A percentile compares a stretch with the other conserved stretches of the same genome.
These are phyloP conservation scores for Wickerhamomyces hampshirensis DNA, from an alignment of 805 yeast genomes.

Conservation along the genomic window DNA sequence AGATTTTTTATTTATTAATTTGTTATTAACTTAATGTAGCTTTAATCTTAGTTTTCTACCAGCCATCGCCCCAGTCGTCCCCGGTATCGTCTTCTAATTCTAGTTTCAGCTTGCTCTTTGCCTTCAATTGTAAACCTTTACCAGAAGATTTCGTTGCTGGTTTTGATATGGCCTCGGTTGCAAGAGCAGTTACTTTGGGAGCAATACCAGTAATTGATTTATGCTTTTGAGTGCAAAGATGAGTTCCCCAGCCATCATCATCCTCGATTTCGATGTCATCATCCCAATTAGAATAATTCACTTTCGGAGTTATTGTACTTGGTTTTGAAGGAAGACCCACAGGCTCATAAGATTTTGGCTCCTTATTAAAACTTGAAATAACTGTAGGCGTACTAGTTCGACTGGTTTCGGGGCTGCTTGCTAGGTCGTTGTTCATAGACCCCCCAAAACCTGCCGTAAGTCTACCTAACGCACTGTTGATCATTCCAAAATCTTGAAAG, in stretches of 20 bases:
- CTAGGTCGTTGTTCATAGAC: slow-evolving; percentile 13
- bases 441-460: slow-evolving; percentile 22
- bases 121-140: slow-evolving; percentile 23
- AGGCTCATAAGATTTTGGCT: neutral
- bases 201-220: slow-evolving; percentile 4
- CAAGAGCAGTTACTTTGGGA: slow-evolving; percentile 20
- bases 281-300: slow-evolving; percentile 7
- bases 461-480: slow-evolving; percentile 17
- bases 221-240: slow-evolving; percentile 5
- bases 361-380: neutral
- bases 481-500: slow-evolving; percentile 22
- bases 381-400: slow-evolving; percentile 19
- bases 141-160: neutral
- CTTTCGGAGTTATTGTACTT: slow-evolving; percentile 7
- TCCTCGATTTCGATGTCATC: slow-evolving; percentile 11
- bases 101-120: slow-evolving; percentile 31
- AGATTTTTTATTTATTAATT: neutral
- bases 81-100: slow-evolving; percentile 31
- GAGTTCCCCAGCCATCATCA: slow-evolving; percentile 22
- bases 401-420: slow-evolving; percentile 12
- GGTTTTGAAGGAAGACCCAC: neutral
- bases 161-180: slow-evolving; percentile 13
- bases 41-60: slow-evolving; percentile 27
- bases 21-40: no score
- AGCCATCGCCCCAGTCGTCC: slow-evolving; percentile 43